Evolutionary conservation across 2,329 filamentous ascomycete genomes (phyloP).

Genomic region (Phialophora macrospora): DNA sequence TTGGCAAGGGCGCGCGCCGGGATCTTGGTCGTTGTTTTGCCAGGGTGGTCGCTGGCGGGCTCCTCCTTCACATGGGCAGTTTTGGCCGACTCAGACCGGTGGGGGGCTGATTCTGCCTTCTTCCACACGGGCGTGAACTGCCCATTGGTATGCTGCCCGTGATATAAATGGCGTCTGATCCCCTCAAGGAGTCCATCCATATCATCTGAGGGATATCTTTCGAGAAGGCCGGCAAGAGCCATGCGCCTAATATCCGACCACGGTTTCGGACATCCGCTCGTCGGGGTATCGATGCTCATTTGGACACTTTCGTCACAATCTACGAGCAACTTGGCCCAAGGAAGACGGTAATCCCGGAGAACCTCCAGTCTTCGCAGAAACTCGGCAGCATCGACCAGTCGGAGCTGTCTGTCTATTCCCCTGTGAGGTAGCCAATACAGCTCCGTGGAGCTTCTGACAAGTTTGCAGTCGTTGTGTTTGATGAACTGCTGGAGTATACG

Average conservation of each 20-base stretch:
- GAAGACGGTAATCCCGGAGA: neutral
- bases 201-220: neutral
- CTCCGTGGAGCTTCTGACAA: neutral
- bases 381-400: neutral
- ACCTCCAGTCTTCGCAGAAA: neutral
- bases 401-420: neutral
- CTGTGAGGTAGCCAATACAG: neutral
- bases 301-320: neutral
- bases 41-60: neutral
- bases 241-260: conserved; percentile 7
- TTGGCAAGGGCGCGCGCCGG: neutral
- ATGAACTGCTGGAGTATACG: neutral
- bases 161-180: conserved; percentile 6
- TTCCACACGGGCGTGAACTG: neutral
- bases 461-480: neutral
- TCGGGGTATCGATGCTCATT: neutral
- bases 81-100: neutral
- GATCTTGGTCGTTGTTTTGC: neutral
- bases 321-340: neutral
- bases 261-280: neutral
- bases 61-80: neutral
- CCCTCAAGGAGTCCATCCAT: conserved; percentile 1
- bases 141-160: neutral
- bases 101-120: neutral
- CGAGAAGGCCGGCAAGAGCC: conserved; percentile 4